Percentiles rank a stretch among this genome's conserved stretches.
phyloP scores from a whole-genome alignment of 192 early-diverging fungal species.

The Backusella luteola region DNA sequence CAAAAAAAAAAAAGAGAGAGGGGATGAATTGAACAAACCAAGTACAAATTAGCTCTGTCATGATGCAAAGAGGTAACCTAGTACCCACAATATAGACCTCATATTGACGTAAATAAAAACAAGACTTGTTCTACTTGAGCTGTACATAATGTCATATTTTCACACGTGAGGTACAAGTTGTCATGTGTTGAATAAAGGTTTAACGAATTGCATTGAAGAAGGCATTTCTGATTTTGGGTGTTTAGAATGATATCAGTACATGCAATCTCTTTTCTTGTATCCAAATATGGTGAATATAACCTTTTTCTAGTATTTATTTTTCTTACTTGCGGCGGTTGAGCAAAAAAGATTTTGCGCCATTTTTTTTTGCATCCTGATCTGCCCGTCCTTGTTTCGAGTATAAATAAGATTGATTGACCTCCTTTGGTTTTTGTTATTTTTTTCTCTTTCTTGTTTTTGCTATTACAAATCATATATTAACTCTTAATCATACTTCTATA shows the following conservation, averaged over 20 bases:
- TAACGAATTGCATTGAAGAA: background rate
- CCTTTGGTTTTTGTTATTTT: background rate
- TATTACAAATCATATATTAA: background rate
- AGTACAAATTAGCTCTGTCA: background rate
- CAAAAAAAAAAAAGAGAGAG: background rate
- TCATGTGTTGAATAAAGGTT: background rate
- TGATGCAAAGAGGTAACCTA: background rate
- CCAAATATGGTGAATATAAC: background rate
- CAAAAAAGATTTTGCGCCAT: background rate
- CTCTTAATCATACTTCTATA: background rate
- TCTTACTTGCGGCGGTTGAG: background rate
- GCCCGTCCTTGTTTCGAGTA: background rate
- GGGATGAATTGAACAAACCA: background rate
- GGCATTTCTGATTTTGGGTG: background rate
- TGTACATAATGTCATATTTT: slow-evolving; percentile 7
- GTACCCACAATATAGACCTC: background rate
- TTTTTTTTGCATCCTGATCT: background rate
- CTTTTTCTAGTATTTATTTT: background rate
- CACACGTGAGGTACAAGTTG: background rate
- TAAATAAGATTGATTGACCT: background rate
- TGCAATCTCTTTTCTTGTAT: background rate
- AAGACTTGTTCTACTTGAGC: background rate
- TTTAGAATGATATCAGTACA: background rate
- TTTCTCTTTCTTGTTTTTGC: background rate
- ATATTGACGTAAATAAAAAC: background rate